phyloP scores from a whole-genome alignment of 2,329 filamentous ascomycete species.

The Gyromitra esculenta region DNA sequence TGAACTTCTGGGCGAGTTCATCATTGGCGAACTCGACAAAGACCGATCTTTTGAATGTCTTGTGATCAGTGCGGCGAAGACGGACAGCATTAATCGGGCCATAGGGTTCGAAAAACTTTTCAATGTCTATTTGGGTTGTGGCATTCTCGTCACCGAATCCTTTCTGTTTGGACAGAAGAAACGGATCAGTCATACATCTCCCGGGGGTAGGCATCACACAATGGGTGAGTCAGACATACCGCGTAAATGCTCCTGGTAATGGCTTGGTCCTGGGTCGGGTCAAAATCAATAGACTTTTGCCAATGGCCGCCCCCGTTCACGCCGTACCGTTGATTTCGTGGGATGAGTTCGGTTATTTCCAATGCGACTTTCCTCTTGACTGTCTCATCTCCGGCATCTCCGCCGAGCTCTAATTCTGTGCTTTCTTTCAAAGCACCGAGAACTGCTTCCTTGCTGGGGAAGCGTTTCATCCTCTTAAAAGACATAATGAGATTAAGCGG shows the following conservation, averaged over 20 bases:
- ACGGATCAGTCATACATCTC: conserved; percentile 5
- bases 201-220: background rate
- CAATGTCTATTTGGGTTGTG: conserved; percentile 90
- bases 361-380: conserved; percentile 80
- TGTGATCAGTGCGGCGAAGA: conserved; percentile 78
- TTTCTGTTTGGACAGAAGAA: conserved; percentile 65
- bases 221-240: conserved; percentile 51
- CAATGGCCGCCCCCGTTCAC: background rate
- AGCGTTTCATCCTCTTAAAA: conserved; percentile 96
- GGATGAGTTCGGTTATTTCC: conserved; percentile 64
- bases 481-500: conserved; percentile 78
- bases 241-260: conserved; percentile 84
- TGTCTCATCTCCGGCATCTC: conserved; percentile 75
- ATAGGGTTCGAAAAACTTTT: conserved; percentile 85
- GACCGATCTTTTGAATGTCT: conserved; percentile 92
- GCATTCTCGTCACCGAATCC: conserved; percentile 88
- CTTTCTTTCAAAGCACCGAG: conserved; percentile 84
- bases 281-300: conserved; percentile 62
- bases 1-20: conserved; percentile 81
- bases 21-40: conserved; percentile 91
- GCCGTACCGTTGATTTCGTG: conserved; percentile 37
- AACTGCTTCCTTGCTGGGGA: conserved; percentile 85
- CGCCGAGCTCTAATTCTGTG: conserved; percentile 75
- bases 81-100: conserved; percentile 84
- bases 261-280: conserved; percentile 71